These are phyloP conservation scores for Rhodocollybia butyracea DNA, from an alignment of 768 basidiomycete species.

Conservation along the genomic window DNA sequence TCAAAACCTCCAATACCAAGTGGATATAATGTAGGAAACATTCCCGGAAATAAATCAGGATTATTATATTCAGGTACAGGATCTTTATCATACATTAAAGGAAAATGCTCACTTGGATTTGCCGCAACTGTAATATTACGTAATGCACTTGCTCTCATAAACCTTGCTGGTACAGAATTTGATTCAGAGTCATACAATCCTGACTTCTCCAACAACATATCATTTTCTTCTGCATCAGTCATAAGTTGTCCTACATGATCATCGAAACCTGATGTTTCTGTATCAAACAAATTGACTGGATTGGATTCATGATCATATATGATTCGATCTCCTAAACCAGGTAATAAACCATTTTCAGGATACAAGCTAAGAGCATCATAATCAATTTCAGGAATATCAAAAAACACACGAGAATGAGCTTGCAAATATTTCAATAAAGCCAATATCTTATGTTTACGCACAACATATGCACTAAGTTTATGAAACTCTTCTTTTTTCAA, in stretches of 20 bases:
- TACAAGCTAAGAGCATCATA: not conserved
- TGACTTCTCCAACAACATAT: not conserved
- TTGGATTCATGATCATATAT: not conserved
- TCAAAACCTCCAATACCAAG: slow-evolving; percentile 12
- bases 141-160: not conserved
- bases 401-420: not conserved
- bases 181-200: not conserved
- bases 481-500: not conserved
- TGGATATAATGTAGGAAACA: too few relatives aligned
- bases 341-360: slow-evolving; percentile 1
- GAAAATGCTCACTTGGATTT: not conserved
- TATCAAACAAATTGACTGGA: not conserved
- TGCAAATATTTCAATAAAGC: not conserved
- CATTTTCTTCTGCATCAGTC: not conserved
- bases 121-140: not conserved
- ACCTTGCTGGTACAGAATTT: not conserved
- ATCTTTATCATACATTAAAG: slow-evolving; percentile 10
- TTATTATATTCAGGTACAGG: slow-evolving; percentile 4
- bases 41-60: too few relatives aligned
- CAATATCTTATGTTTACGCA: too few relatives aligned
- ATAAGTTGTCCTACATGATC: not conserved
- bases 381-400: not conserved
- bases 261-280: not conserved
- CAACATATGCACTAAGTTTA: not conserved
- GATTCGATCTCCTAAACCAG: not conserved